These are phyloP conservation scores for Tilletia horrida DNA, from an alignment of 1,284 basidiomycete genomes.

Conservation along the genomic window DNA sequence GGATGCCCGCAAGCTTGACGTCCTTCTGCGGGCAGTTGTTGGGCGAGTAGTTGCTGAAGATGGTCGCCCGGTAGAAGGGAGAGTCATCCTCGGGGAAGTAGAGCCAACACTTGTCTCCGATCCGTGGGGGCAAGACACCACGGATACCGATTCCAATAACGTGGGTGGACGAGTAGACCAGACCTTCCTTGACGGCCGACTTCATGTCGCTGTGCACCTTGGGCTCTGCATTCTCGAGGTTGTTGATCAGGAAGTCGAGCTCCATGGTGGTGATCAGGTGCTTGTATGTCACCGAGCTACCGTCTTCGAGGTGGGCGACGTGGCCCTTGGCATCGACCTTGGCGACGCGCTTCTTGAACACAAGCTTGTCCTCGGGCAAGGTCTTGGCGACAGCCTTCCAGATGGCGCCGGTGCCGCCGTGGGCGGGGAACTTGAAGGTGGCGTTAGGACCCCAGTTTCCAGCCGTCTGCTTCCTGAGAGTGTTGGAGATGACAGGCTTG, in stretches of 20 bases:
- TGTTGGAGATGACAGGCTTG: slow-evolving; percentile 60
- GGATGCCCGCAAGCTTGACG: slow-evolving; percentile 58
- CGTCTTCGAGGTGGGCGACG: slow-evolving; percentile 57
- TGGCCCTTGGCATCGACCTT: slow-evolving; percentile 57
- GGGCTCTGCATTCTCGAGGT: slow-evolving; percentile 51
- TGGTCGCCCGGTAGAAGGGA: slow-evolving; percentile 62
- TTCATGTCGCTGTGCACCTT: slow-evolving; percentile 55
- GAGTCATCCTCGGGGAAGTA: slow-evolving; percentile 60
- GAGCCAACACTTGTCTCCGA: slow-evolving; percentile 61
- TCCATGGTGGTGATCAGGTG: slow-evolving; percentile 59
- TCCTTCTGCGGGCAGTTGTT: slow-evolving; percentile 58
- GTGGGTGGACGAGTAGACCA: slow-evolving; percentile 60
- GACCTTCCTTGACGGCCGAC: slow-evolving; percentile 55
- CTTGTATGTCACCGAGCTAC: slow-evolving; percentile 57
- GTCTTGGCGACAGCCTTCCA: slow-evolving; percentile 61
- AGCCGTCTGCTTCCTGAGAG: slow-evolving; percentile 59
- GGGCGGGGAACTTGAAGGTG: slow-evolving; percentile 61
- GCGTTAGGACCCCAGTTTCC: slow-evolving; percentile 62
- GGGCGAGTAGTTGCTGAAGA: slow-evolving; percentile 62
- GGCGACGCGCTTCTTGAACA: slow-evolving; percentile 56
- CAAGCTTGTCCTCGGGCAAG: slow-evolving; percentile 57
- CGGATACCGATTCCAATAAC: slow-evolving; percentile 61
- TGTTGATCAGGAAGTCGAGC: slow-evolving; percentile 57
- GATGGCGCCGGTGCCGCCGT: slow-evolving; percentile 61
- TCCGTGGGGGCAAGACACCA: slow-evolving; percentile 58